Evolutionary conservation across 2,329 filamentous ascomycete genomes (phyloP), one percentile per base, ranked within the genome.

Genomic region (Chrysosporium queenslandicum): DNA sequence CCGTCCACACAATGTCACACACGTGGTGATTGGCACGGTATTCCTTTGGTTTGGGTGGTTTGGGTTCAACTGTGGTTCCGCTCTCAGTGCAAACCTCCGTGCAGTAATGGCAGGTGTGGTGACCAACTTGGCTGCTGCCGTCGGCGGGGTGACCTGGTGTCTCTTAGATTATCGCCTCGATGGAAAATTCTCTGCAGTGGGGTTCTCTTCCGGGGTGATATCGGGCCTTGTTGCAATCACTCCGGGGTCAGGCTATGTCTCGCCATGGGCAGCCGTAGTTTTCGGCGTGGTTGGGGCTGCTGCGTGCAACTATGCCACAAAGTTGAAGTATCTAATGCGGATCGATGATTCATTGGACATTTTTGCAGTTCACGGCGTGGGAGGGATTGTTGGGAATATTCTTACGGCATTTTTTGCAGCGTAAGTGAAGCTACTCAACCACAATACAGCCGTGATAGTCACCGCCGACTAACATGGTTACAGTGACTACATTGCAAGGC

Each of bases 41-140:
- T 94, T 95, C 71, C 81, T 95, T 14, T 95, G 89, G 88, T 86
- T 94, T 14, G 89, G 89, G 50, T 95, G 88, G 89, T 94, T 94
- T 63, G 89, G 89, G 45, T 95, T 95, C 80, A 95, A 94, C 62
- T 87, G 86, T 46, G 88, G 88, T 58, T 89, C 85, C 14, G 88
- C 87, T 12, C 74, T 92, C 52, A 77, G 82, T 46, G 87, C 87
- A 48, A 94, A 92, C 68, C 69, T 94, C 64, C 83, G 89, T 46
- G 87, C 87, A 41, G 78, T 94, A 61, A 88, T 94, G 83, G 89
- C 89, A 41, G 86, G 85, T 9, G 77, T 91, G 1, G 86, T 91
- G 40, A 94, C 89, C 50, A 92, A 94, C 66, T 73, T 94, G 27
- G 83, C 88, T 21, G 89, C 88, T 32, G 87, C 85, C 55, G 80